Evolutionary conservation across 208 protist genomes (phyloP), one percentile per base, ranked within the genome.

Genomic region (Crithidia sp.): DNA sequence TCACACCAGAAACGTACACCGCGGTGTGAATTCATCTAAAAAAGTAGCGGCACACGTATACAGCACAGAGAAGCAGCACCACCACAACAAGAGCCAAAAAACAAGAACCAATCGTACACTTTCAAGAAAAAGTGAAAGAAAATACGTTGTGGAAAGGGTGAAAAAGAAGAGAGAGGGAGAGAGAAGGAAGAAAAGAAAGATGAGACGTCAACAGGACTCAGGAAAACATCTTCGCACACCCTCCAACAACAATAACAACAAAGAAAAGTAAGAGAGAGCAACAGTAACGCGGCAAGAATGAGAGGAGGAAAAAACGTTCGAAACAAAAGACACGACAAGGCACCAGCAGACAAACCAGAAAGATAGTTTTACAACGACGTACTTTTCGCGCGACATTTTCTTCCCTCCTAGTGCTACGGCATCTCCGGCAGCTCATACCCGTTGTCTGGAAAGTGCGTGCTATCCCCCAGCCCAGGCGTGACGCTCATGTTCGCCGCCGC

Each of bases 391-490:
- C 28, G 28, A 28, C 52, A 19, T 40, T 59, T 40, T 36, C 41
- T 47, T 62, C 1, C 0, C 16, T 67, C 8, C 3, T 14, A 57
- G 28, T 28, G 28, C 28, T 28, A 28, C 28, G 28, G 28, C 64
- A 49, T 40, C 3, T 52, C 45, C 1, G 64, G 49, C 4, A 69
- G 16, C 40, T 59, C 52, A 14, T 69, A 69, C 39, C 40, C 36
- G 19, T 59, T 44, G 47, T 67, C 64, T 10, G 52, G 41, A 7
- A 69, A 69, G 37, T 44, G 49, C 39, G 52, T 43, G 64, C 64
- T 69, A 37, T 69, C 64, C 2, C 64, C 64, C 40, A 57, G 13
- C 4, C 52, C 64, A 7, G 62, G 62, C 19, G 62, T 67, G 14
- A 57, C 49, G 45, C 62, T 57, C 37, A n/a, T 14, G 17, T 67